These are phyloP conservation scores for Ajuga chamaepitys DNA, from an alignment of 257 asterid species.

Conservation along the genomic window DNA sequence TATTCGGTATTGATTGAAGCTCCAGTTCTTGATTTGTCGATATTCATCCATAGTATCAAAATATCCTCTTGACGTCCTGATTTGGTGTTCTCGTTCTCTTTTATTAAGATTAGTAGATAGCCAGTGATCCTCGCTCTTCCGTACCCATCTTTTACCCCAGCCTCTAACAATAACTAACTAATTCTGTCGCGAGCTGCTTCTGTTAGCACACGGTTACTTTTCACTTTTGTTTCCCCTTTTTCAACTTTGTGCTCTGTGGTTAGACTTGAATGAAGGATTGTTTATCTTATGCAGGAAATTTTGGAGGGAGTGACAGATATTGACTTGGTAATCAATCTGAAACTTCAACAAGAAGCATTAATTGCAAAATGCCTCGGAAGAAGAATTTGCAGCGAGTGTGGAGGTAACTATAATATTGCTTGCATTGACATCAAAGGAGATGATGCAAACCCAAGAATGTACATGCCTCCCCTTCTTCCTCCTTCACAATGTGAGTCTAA, in stretches of 20 bases:
- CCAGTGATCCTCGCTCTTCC: not conserved
- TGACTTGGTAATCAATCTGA: slow-evolving; percentile 86
- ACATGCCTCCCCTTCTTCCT: slow-evolving; percentile 97
- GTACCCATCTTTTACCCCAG: slow-evolving; percentile 7
- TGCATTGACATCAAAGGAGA: slow-evolving; percentile 72
- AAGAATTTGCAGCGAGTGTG: slow-evolving; percentile 88
- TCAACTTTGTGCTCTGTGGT: not conserved
- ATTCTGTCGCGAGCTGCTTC: not conserved
- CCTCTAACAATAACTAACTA: not conserved
- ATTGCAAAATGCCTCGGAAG: slow-evolving; percentile 95
- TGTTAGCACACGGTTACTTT: not conserved
- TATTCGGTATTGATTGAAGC: no score
- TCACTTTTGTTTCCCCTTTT: not conserved
- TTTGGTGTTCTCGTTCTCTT: no score
- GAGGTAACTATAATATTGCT: slow-evolving; percentile 81
- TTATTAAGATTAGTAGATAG: not conserved
- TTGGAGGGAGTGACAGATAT: slow-evolving; percentile 79
- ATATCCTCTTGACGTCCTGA: not conserved
- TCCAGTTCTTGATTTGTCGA: not conserved
- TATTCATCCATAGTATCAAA: no score
- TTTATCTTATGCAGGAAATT: slow-evolving; percentile 55
- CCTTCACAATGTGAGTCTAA: slow-evolving; percentile 82
- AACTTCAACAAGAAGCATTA: slow-evolving; percentile 77
- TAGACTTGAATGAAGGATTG: not conserved
- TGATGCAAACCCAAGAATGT: slow-evolving; percentile 56